phyloP scores from a whole-genome alignment of 2,329 filamentous ascomycete genomes.

The Arthrinium puccinioides region DNA sequence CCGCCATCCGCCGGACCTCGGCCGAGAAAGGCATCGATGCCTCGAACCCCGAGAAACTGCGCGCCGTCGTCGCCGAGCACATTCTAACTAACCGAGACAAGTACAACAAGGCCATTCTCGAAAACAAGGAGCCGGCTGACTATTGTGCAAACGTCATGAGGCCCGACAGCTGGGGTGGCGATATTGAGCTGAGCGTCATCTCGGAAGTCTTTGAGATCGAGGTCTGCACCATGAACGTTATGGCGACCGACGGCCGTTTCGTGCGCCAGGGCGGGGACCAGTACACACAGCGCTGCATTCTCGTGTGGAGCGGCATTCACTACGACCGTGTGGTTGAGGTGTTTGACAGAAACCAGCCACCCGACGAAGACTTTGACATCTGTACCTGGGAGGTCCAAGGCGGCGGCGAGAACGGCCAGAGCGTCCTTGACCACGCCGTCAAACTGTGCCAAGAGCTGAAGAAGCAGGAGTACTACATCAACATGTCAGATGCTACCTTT shows the following conservation, averaged over 20 bases:
- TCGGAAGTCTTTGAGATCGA: constrained; percentile 80
- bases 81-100: constrained; percentile 67
- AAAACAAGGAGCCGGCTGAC: constrained; percentile 59
- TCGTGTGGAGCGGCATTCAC: constrained; percentile 89
- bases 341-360: constrained; percentile 49
- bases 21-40: constrained; percentile 22
- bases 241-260: constrained; percentile 26
- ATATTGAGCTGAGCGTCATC: constrained; percentile 81
- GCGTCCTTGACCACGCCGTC: constrained; percentile 58
- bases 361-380: constrained; percentile 65
- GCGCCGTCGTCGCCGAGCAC: constrained; percentile 68
- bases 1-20: constrained; percentile 58
- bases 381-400: constrained; percentile 40
- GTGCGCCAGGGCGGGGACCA: constrained; percentile 70
- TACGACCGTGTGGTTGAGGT: constrained; percentile 84
- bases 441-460: constrained; percentile 57
- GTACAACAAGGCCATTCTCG: constrained; percentile 72
- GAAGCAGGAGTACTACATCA: constrained; percentile 77
- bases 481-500: constrained; percentile 73
- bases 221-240: constrained; percentile 77
- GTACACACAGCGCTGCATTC: constrained; percentile 56
- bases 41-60: constrained; percentile 40
- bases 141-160: constrained; percentile 80
- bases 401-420: too few species aligned
- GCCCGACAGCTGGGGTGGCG: constrained; percentile 81